Evolutionary conservation across 2,329 filamentous ascomycete species (phyloP).

Genomic region (Neonectria neomacrospora): DNA sequence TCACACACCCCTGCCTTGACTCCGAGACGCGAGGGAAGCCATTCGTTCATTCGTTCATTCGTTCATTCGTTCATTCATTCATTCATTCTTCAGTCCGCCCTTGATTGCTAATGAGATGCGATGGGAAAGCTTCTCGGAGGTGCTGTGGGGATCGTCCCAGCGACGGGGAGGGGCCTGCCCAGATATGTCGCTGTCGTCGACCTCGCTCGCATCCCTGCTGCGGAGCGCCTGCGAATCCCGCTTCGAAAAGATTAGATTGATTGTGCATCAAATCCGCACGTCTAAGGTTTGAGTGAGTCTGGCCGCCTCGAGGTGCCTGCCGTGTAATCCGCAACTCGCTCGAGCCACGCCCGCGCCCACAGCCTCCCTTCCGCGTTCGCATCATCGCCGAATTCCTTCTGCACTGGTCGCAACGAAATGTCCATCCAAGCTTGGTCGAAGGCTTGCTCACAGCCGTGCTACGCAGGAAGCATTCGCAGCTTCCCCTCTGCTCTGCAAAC

Average conservation of each 20-base stretch:
- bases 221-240: neutral
- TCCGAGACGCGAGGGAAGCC: slow-evolving; percentile 6
- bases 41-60: too few species aligned
- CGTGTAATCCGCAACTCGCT: slow-evolving; percentile 2
- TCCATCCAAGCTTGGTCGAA: neutral
- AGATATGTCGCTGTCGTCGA: neutral
- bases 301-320: neutral
- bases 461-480: too few species aligned
- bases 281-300: neutral
- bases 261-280: slow-evolving; percentile 4
- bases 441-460: neutral
- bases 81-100: too few species aligned
- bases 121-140: slow-evolving; percentile 12
- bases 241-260: neutral
- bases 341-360: neutral
- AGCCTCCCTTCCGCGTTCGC: neutral
- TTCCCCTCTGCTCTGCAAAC: neutral
- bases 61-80: too few species aligned
- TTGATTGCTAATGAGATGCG: slow-evolving; percentile 25
- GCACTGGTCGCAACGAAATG: neutral
- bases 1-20: neutral
- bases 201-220: slow-evolving; percentile 16
- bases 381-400: neutral
- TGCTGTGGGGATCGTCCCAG: slow-evolving; percentile 5
- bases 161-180: neutral